These are phyloP conservation scores for Penicillium brevicompactum DNA, from an alignment of 2,329 filamentous ascomycete genomes.

Conservation along the genomic window DNA sequence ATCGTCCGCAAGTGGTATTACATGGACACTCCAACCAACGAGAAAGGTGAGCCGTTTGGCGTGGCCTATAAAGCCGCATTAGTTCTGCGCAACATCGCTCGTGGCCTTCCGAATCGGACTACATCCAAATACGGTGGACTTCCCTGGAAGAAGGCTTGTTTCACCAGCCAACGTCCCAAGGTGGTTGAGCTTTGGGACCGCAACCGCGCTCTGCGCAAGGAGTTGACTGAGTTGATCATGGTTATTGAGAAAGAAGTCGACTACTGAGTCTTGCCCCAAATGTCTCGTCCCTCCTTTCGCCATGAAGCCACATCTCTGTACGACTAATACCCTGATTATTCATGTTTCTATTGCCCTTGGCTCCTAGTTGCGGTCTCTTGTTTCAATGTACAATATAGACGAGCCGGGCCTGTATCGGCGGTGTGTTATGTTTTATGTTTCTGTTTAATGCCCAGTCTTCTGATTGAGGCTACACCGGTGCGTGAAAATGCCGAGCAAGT, in stretches of 20 bases:
- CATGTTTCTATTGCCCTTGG: conserved; percentile 3
- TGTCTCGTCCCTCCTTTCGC: conserved; percentile 11
- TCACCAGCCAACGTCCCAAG: conserved; percentile 41
- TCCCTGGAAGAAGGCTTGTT: conserved; percentile 44
- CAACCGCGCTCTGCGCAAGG: conserved; percentile 45
- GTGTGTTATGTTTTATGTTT: conserved; percentile 2
- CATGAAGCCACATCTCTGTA: conserved; percentile 22
- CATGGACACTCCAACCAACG: conserved; percentile 46
- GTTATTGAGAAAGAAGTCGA: conserved; percentile 44
- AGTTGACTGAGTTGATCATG: conserved; percentile 46
- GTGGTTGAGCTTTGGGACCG: conserved; percentile 43
- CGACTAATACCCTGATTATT: conserved; percentile 28
- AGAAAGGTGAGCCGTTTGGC: conserved; percentile 46
- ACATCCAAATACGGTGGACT: conserved; percentile 32
- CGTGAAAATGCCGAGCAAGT: conserved; percentile 14
- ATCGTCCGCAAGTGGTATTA: conserved; percentile 44
- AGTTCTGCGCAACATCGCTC: conserved; percentile 50
- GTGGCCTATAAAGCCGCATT: conserved; percentile 51
- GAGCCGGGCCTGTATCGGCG: background rate
- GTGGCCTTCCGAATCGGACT: conserved; percentile 41
- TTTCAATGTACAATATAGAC: conserved; percentile 7
- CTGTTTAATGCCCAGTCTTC: background rate
- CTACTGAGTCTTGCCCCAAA: conserved; percentile 25
- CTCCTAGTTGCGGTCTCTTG: conserved; percentile 5
- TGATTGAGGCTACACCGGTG: conserved; percentile 2